These are phyloP conservation scores for Saccharomycopsis fibuligera DNA, from an alignment of 805 yeast species.

Conservation along the genomic window DNA sequence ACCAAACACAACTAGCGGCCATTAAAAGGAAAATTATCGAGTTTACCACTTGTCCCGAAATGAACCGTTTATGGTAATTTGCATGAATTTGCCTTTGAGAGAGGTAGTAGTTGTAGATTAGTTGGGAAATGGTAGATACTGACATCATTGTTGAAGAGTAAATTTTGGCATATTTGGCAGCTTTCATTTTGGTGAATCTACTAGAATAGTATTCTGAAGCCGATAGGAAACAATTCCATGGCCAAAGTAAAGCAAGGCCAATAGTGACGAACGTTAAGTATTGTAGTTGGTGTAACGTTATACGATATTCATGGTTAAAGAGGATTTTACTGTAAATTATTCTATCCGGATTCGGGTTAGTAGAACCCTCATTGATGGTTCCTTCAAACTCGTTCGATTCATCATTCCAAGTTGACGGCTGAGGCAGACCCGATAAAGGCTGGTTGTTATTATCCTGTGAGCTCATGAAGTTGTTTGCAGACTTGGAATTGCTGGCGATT, in stretches of 20 bases:
- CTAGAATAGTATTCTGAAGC: slow-evolving; percentile 76
- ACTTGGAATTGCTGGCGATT: no score
- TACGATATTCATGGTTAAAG: neutral
- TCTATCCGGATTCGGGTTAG: slow-evolving; percentile 17
- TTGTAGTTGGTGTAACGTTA: slow-evolving; percentile 18
- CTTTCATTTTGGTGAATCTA: slow-evolving; percentile 41
- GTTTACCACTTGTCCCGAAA: slow-evolving; percentile 54
- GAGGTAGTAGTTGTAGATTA: slow-evolving; percentile 51
- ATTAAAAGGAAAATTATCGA: slow-evolving; percentile 50
- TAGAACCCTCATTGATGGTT: slow-evolving; percentile 1
- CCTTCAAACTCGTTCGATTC: no score
- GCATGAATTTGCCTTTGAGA: slow-evolving; percentile 61
- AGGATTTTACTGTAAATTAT: slow-evolving; percentile 2
- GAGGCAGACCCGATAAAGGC: no score
- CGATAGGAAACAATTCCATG: slow-evolving; percentile 89
- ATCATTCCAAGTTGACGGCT: no score
- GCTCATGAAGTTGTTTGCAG: no score
- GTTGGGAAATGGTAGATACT: slow-evolving; percentile 64
- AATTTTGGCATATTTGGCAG: slow-evolving; percentile 44
- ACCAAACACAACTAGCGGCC: slow-evolving; percentile 44
- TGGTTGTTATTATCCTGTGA: no score
- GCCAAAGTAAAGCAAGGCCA: slow-evolving; percentile 87
- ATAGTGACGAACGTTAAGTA: slow-evolving; percentile 59
- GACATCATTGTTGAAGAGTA: slow-evolving; percentile 88
- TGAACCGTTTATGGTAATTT: slow-evolving; percentile 51